Percentiles rank a stretch among this genome's conserved stretches.
Evolutionary conservation across 352 stramenopile species (phyloP).

Genomic region (Pythium guiyangense): DNA sequence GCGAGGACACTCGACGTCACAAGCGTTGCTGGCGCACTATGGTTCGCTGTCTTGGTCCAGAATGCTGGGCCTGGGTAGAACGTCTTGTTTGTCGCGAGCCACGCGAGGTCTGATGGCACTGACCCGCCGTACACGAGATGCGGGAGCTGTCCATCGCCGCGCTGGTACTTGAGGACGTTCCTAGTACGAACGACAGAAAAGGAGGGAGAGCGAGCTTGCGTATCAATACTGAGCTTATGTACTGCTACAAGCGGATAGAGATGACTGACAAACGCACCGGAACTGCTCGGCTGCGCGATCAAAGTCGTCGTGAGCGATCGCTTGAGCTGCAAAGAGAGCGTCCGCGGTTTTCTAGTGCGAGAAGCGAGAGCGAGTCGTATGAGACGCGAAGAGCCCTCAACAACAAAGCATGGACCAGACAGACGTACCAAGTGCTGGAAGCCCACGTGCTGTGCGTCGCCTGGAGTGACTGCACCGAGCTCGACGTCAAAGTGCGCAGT

Average conservation of each 20-base stretch:
- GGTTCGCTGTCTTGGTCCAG: constrained; percentile 21
- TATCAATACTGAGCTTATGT: not conserved
- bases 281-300: constrained; percentile 51
- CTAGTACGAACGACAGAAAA: constrained; percentile 11
- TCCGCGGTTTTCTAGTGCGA: constrained; percentile 57
- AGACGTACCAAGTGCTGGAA: constrained; percentile 74
- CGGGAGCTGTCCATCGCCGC: constrained; percentile 46
- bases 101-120: constrained; percentile 35
- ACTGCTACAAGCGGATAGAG: not conserved
- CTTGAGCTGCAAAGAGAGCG: constrained; percentile 72
- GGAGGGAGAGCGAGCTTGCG: no score
- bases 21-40: not conserved
- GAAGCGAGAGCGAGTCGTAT: not conserved
- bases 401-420: no score
- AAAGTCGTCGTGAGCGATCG: constrained; percentile 77
- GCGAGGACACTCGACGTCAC: constrained; percentile 56
- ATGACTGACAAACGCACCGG: constrained; percentile 19
- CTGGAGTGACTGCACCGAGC: constrained; percentile 61
- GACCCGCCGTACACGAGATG: constrained; percentile 77
- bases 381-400: no score
- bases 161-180: constrained; percentile 56
- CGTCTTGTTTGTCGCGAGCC: constrained; percentile 63
- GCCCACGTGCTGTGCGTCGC: constrained; percentile 35
- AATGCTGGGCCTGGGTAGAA: constrained; percentile 78
- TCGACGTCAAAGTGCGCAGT: constrained; percentile 53